A percentile compares a stretch with the other conserved stretches of the same genome.
phyloP scores from a whole-genome alignment of 2,329 filamentous ascomycete species.

The Monilinia polystroma region DNA sequence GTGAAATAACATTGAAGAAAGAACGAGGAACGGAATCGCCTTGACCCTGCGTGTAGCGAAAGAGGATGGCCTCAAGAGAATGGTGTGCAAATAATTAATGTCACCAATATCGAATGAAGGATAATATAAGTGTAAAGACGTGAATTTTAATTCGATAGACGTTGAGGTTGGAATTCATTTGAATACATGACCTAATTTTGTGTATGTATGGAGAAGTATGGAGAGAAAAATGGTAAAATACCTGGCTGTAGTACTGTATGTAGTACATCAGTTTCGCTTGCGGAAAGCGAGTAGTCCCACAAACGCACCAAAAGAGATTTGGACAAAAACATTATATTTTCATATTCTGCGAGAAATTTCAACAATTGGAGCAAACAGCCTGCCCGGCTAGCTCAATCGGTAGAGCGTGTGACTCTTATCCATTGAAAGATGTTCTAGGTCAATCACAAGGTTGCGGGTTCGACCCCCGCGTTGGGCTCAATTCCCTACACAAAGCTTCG shows the following conservation, averaged over 20 bases:
- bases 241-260: no score
- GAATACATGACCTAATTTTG: rapidly evolving
- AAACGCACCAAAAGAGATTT: not conserved
- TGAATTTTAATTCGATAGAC: not conserved
- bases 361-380: constrained; percentile 19
- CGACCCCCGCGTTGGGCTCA: constrained; percentile 44
- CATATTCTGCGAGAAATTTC: rapidly evolving
- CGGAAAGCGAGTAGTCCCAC: not conserved
- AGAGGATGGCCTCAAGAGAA: not conserved
- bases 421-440: constrained; percentile 12
- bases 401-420: constrained; percentile 40
- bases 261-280: not conserved
- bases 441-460: constrained; percentile 47
- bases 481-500: constrained; percentile 23
- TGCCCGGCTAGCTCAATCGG: constrained; percentile 39
- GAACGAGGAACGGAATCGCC: no score
- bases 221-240: not conserved
- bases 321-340: rapidly evolving
- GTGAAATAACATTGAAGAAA: not conserved
- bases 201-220: not conserved
- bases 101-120: no score
- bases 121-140: not conserved
- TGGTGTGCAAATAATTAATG: not conserved
- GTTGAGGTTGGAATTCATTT: not conserved
- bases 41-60: not conserved